Evolutionary conservation across 1,284 basidiomycete genomes (phyloP), one percentile per base, ranked within the genome.

Genomic region (Amylostereum chailletii): DNA sequence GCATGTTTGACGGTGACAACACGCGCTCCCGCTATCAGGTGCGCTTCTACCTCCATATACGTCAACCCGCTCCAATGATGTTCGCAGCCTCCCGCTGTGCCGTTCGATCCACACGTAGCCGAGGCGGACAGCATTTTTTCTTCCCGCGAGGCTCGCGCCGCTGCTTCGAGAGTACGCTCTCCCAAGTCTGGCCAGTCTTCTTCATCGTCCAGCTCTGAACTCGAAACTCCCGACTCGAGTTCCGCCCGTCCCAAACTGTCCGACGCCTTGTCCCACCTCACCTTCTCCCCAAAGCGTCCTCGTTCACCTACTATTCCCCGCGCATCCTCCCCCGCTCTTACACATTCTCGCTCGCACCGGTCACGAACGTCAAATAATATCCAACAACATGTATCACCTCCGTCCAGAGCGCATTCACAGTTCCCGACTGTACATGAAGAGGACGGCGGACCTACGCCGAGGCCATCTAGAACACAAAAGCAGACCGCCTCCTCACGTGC

Each of bases 261-360:
- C 1, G 84, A 87, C 55, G 76, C 83, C 3, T 71, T 88, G 7
- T 72, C 76, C 27, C 75, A 76, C 31, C 74, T 81, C 36, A 74
- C 78, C 0, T 83, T 86, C 62, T 86, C 84, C 9, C 84, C 83
- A 3, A 81, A 81, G 59, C 75, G 84, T 8, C 86, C 83, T 0
- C 76, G 81, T 50, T 56, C 53, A 47, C 57, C 53, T 42, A 55
- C 56, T 47, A 5, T 49, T 33, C 27, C 43, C 4, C 51, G 54
- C 34, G 33, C 51, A 36, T 27, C 47, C 29, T 55, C 55, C 4
- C 49, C 51, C 0, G 51, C 32, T 4, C 44, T 45, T 11, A n/a
- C 8, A 10, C 9, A 33, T 27, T 45, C 32, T 5, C 46, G 41
- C 26, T 33, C 46, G 11, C 53, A 30, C 29, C 9, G 50, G 19